These are phyloP conservation scores for Wallacemonas collosoma DNA, from an alignment of 208 protist species.

Conservation along the genomic window DNA sequence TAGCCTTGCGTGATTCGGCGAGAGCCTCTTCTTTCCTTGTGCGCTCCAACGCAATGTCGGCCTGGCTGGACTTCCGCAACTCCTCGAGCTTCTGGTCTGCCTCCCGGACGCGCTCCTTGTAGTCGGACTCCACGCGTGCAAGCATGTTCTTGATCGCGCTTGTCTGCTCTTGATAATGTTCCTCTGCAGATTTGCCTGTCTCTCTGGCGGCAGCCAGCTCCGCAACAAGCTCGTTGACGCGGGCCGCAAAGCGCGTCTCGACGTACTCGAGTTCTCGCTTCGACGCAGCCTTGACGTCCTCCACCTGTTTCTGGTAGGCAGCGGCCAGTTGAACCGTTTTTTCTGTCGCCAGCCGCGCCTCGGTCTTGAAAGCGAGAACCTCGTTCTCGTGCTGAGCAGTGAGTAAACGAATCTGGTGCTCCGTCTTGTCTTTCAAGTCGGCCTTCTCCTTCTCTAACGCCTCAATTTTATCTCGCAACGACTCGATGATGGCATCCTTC, in stretches of 20 bases:
- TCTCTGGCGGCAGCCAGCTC: slow-evolving; percentile 66
- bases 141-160: slow-evolving; percentile 53
- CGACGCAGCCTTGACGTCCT: slow-evolving; percentile 74
- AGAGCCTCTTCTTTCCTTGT: slow-evolving; percentile 43
- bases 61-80: slow-evolving; percentile 49
- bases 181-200: slow-evolving; percentile 41
- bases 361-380: slow-evolving; percentile 43
- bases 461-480: slow-evolving; percentile 34
- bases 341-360: slow-evolving; percentile 56
- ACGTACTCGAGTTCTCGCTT: slow-evolving; percentile 73
- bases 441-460: slow-evolving; percentile 41
- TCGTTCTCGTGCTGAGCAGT: slow-evolving; percentile 78
- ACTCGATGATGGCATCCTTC: slow-evolving; percentile 42
- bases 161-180: slow-evolving; percentile 53
- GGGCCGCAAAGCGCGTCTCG: slow-evolving; percentile 60
- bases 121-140: slow-evolving; percentile 66
- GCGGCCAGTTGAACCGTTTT: slow-evolving; percentile 46
- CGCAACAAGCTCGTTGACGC: slow-evolving; percentile 56
- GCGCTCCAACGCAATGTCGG: slow-evolving; percentile 43
- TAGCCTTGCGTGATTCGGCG: slow-evolving; percentile 45
- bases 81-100: slow-evolving; percentile 67
- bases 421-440: slow-evolving; percentile 51
- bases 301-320: slow-evolving; percentile 68
- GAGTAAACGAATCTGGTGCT: slow-evolving; percentile 75
- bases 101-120: slow-evolving; percentile 69